Base-by-base conservation (phyloP, 108 stramenopile genomes). In the Fragilaria radians region DNA sequence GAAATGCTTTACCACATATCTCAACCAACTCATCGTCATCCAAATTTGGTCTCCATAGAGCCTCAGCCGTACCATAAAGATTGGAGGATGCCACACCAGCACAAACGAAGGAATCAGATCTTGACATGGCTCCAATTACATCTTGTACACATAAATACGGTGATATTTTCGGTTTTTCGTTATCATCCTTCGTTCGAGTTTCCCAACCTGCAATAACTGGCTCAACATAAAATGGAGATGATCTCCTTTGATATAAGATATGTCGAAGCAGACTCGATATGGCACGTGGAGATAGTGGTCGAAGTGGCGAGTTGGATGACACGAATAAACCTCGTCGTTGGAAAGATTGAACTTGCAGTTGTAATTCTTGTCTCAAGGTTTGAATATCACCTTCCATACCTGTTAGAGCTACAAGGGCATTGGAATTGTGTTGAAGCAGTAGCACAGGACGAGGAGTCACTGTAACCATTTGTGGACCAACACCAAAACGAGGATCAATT, bases 351-450 rank as follows among this genome's bases (percentile, higher is more conserved):
- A 89, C 62, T 42, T 80, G 61, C 1, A 59, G 57, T 47, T 55
- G 36, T 46, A 88, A 54, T 46, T 81, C 78, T 56, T 92, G 78
- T 5, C 73, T 51, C 33, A 93, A 70, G n/a, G 81, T 57, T 52
- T 78, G 75, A 0, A 88, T 87, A 59, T 93, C 88, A 21, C 88
- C 91, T 47, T 83, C 80, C 57, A 93, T 61, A 5, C 91, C 91
- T 0, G 78, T 67, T 74, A 86, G 88, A 7, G 78, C 91, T 30
- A 93, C 48, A 67, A 93, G 54, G 11, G 80, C 27, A 36, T 55
- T 46, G 17, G 70, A 48, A 21, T 28, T 33, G 28, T 72, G 48
- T 42, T 7, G 36, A 21, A 71, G 66, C 17, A 56, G 59, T 63
- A 65, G 65, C 1, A 71, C 70, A 54, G 63, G 66, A 7, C 76